A percentile compares a stretch with the other conserved stretches of the same genome.
Conservation (phyloP, 805 yeast species). For the Diddensiella santjacobensis region DNA sequence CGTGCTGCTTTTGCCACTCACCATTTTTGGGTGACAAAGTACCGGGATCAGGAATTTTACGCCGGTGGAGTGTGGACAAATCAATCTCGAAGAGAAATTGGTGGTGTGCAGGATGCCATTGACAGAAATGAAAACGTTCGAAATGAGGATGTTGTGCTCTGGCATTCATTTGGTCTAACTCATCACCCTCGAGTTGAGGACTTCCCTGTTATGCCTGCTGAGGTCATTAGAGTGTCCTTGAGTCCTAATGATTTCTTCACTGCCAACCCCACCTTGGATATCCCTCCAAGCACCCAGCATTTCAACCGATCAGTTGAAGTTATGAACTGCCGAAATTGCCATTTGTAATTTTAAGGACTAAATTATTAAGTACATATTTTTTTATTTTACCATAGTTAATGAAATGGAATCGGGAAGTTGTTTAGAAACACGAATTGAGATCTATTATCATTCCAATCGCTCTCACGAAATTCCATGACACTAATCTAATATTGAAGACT, state of each 20-base stretch:
- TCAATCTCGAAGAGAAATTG: slow-evolving; percentile 68
- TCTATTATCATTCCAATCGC: too few relatives aligned
- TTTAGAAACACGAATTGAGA: too few relatives aligned
- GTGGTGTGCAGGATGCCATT: slow-evolving; percentile 67
- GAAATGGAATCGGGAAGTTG: too few relatives aligned
- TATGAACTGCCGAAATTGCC: slow-evolving; percentile 26
- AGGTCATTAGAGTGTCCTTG: slow-evolving; percentile 63
- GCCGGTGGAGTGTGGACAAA: slow-evolving; percentile 88
- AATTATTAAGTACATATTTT: background rate
- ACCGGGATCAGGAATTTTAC: slow-evolving; percentile 63
- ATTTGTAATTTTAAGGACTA: slow-evolving; percentile 7
- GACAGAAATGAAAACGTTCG: slow-evolving; percentile 59
- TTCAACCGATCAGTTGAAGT: slow-evolving; percentile 58
- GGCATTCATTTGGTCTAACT: slow-evolving; percentile 80
- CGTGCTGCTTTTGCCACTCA: slow-evolving; percentile 76
- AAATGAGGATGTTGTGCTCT: slow-evolving; percentile 70
- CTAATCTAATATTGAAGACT: too few relatives aligned
- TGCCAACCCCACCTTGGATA: slow-evolving; percentile 71
- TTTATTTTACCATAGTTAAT: too few relatives aligned
- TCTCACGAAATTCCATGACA: too few relatives aligned
- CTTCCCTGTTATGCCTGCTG: slow-evolving; percentile 89
- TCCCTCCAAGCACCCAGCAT: slow-evolving; percentile 64
- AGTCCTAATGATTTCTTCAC: slow-evolving; percentile 73
- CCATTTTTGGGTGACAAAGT: slow-evolving; percentile 80
- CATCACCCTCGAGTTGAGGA: slow-evolving; percentile 82